Conservation (phyloP, 2,329 filamentous ascomycete genomes). For the Aciculosporium take region DNA sequence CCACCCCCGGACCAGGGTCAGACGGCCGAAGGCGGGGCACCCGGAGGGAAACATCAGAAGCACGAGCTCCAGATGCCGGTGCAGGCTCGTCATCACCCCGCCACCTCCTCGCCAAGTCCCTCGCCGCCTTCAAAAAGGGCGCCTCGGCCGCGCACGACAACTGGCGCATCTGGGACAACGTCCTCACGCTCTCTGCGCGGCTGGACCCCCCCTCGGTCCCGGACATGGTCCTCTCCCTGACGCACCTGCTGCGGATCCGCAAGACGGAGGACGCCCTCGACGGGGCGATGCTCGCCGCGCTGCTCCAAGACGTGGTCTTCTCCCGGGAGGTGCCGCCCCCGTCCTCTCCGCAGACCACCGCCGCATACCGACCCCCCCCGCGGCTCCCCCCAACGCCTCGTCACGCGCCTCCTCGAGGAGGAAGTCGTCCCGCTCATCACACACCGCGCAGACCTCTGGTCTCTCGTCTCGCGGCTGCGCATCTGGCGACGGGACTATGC, state of each 20-base stretch:
- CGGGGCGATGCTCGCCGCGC: constrained; percentile 50
- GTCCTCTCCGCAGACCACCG: constrained; percentile 3
- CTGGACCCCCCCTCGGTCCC: constrained; percentile 59
- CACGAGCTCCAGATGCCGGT: no score
- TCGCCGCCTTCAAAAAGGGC: constrained; percentile 76
- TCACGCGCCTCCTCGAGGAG: constrained; percentile 61
- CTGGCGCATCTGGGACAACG: constrained; percentile 93
- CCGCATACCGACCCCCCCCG: constrained; percentile 22
- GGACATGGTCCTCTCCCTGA: constrained; percentile 64
- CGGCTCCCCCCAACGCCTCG: constrained; percentile 45
- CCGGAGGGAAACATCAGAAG: no score
- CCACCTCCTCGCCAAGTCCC: constrained; percentile 56
- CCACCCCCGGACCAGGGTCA: no score
- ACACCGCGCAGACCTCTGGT: constrained; percentile 61
- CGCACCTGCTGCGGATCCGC: constrained; percentile 62
- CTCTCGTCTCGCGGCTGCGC: constrained; percentile 54
- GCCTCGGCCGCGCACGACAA: constrained; percentile 72
- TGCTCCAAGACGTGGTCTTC: constrained; percentile 58
- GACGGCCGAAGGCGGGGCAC: no score
- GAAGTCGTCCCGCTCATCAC: constrained; percentile 75
- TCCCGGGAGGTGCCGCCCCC: constrained; percentile 18
- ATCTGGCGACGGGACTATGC: constrained; percentile 57
- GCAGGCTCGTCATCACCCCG: constrained; percentile 38
- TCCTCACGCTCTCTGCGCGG: constrained; percentile 72
- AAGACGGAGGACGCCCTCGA: constrained; percentile 71